Conservation (phyloP, 805 yeast genomes). For the Saturnispora mendoncae region DNA sequence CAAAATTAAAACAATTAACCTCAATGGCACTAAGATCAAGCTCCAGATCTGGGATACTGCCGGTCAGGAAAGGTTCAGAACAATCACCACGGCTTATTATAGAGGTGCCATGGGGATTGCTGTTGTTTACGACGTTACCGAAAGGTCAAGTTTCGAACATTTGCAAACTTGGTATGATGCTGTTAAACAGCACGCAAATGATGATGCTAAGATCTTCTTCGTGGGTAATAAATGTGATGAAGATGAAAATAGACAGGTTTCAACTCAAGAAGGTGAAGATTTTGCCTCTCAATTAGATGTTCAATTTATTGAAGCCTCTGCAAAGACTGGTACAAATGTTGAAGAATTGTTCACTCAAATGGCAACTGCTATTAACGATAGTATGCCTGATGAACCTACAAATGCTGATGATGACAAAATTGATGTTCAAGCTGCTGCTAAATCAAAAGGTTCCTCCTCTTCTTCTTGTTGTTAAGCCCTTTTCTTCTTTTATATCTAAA, state of each 20-base stretch:
- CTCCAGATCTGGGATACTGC: conserved; percentile 97
- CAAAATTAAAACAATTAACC: conserved; percentile 91
- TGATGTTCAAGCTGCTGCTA: conserved; percentile 21
- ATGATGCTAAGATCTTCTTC: conserved; percentile 86
- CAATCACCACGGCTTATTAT: conserved; percentile 87
- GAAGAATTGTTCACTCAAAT: conserved; percentile 85
- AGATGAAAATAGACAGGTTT: conserved; percentile 75
- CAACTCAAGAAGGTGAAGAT: conserved; percentile 83
- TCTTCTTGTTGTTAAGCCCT: conserved; percentile 23
- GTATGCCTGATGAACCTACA: conserved; percentile 37
- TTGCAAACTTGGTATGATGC: conserved; percentile 94
- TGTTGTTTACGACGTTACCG: conserved; percentile 76
- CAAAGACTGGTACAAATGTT: conserved; percentile 87
- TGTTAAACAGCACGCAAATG: conserved; percentile 93
- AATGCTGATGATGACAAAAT: conserved; percentile 18
- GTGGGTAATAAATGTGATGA: conserved; percentile 97
- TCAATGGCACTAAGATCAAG: conserved; percentile 87
- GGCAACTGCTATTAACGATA: conserved; percentile 79
- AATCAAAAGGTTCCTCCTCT: conserved; percentile 14
- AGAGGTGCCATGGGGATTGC: conserved; percentile 87
- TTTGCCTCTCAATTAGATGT: conserved; percentile 80
- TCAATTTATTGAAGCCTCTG: conserved; percentile 93
- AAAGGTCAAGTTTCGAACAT: conserved; percentile 85
- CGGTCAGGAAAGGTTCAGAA: conserved; percentile 93
- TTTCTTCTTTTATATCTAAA: neutral